A percentile compares a stretch with the other conserved stretches of the same genome.
phyloP scores from a whole-genome alignment of 306 rosid genomes.

The Castanospermum australe region DNA sequence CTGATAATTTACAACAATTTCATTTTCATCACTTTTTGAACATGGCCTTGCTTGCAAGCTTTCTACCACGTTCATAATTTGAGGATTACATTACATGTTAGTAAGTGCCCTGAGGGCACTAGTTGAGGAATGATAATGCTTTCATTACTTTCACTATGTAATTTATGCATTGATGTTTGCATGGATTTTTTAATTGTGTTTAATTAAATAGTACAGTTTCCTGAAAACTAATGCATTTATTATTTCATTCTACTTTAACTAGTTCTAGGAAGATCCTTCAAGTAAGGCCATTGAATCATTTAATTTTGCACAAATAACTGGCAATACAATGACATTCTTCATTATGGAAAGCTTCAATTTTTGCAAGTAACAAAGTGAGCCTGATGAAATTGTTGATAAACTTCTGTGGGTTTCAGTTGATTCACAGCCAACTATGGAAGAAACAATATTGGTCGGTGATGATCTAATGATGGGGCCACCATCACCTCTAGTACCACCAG shows the following conservation, averaged over 20 bases:
- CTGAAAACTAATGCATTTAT: not conserved
- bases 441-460: conserved; percentile 92
- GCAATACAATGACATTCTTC: not conserved
- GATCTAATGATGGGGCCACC: conserved; percentile 95
- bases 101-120: not conserved
- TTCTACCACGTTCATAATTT: not conserved
- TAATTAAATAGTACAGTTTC: not conserved
- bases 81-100: not conserved
- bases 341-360: not conserved
- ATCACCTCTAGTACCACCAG: conserved; percentile 84
- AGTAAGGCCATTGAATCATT: not conserved
- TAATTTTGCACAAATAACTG: not conserved
- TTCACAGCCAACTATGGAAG: conserved; percentile 91
- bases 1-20: not conserved
- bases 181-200: not conserved
- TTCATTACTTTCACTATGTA: not conserved
- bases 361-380: not conserved
- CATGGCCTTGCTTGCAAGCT: not conserved
- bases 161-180: not conserved
- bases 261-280: not conserved
- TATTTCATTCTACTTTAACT: too few relatives aligned
- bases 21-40: not conserved
- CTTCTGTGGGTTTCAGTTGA: conserved; percentile 65
- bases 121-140: not conserved
- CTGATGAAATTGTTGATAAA: not conserved